Conservation (phyloP, 805 yeast species). For the Candida tibetensis region DNA sequence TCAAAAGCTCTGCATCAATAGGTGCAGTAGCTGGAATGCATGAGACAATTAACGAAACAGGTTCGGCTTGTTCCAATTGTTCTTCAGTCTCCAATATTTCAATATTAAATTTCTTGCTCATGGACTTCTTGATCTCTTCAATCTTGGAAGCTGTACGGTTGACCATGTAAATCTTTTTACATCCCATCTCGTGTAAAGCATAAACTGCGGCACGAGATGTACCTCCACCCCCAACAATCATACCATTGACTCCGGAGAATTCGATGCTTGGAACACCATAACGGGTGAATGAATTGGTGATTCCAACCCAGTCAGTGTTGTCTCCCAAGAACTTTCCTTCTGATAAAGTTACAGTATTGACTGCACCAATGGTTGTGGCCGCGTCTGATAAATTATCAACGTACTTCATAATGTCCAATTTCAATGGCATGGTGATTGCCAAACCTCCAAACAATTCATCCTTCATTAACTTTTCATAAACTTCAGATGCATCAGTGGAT, state of each 20-base stretch:
- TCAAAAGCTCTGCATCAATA: slow-evolving; percentile 50
- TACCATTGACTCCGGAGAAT: slow-evolving; percentile 48
- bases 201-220: slow-evolving; percentile 93
- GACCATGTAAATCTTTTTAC: slow-evolving; percentile 68
- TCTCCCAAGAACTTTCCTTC: slow-evolving; percentile 63
- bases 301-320: slow-evolving; percentile 96
- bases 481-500: slow-evolving; percentile 58
- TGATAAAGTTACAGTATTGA: slow-evolving; percentile 73
- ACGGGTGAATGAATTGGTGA: slow-evolving; percentile 60
- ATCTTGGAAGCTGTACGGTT: slow-evolving; percentile 77
- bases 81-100: slow-evolving; percentile 51
- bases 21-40: slow-evolving; percentile 84
- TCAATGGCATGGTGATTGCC: slow-evolving; percentile 92
- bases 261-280: slow-evolving; percentile 56
- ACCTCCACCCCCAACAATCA: slow-evolving; percentile 96
- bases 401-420: slow-evolving; percentile 70
- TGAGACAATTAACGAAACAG: slow-evolving; percentile 63
- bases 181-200: slow-evolving; percentile 79
- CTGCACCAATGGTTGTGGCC: slow-evolving; percentile 86
- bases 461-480: slow-evolving; percentile 49
- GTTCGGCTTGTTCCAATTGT: slow-evolving; percentile 42
- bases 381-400: slow-evolving; percentile 68
- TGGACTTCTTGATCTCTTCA: slow-evolving; percentile 51
- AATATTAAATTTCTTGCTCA: slow-evolving; percentile 61
- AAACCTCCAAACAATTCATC: slow-evolving; percentile 76